These are phyloP conservation scores for Fusarium sp. DNA, from an alignment of 2,329 filamentous ascomycete species.

Conservation along the genomic window DNA sequence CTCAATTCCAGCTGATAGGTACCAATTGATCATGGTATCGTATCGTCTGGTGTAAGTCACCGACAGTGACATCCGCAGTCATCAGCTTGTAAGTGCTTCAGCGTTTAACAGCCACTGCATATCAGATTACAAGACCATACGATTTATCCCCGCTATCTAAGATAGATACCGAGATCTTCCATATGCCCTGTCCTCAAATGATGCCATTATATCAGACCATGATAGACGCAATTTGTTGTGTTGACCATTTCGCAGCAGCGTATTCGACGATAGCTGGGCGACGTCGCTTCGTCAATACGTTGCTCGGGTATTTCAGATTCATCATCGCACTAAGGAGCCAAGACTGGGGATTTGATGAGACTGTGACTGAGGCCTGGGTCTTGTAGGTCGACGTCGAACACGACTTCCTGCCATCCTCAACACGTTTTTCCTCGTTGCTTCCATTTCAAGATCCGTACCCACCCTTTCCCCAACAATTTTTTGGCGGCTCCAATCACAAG, in stretches of 20 bases:
- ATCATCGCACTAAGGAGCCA: slow-evolving; percentile 4
- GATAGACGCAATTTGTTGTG: slow-evolving; percentile 29
- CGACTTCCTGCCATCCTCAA: slow-evolving; percentile 32
- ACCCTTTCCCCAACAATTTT: slow-evolving; percentile 49
- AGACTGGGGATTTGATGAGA: neutral
- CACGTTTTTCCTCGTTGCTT: slow-evolving; percentile 33
- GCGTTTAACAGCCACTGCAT: slow-evolving; percentile 23
- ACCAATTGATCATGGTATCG: neutral
- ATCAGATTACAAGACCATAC: slow-evolving; percentile 27
- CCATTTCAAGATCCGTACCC: slow-evolving; percentile 31
- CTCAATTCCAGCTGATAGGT: neutral
- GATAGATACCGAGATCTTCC: slow-evolving; percentile 29
- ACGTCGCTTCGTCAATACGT: neutral
- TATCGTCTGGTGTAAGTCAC: neutral
- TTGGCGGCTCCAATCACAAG: slow-evolving; percentile 40
- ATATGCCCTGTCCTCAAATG: slow-evolving; percentile 15
- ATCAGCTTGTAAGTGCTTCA: slow-evolving; percentile 9
- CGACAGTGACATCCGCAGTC: neutral
- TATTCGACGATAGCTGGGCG: slow-evolving; percentile 40
- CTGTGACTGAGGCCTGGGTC: slow-evolving; percentile 5
- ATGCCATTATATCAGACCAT: slow-evolving; percentile 43
- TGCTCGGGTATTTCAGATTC: slow-evolving; percentile 5
- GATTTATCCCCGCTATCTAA: slow-evolving; percentile 10
- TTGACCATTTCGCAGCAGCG: slow-evolving; percentile 26
- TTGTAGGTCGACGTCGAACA: slow-evolving; percentile 37